A percentile compares a stretch with the other conserved stretches of the same genome.
These are phyloP conservation scores for Pholiota adiposa DNA, from an alignment of 1,284 basidiomycete species.

Conservation along the genomic window DNA sequence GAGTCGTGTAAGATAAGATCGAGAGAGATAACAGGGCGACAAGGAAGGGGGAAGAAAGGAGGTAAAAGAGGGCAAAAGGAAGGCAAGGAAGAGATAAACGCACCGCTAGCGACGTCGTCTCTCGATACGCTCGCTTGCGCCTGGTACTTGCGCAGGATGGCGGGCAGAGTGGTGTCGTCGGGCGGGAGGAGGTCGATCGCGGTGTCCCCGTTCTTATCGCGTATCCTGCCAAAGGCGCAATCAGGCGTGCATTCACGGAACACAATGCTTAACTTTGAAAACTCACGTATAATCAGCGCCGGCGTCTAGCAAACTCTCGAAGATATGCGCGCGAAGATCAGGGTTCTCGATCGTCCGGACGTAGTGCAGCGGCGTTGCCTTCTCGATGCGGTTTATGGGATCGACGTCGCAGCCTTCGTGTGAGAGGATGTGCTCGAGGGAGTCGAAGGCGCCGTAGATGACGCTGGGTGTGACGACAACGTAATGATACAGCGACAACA, in stretches of 20 bases:
- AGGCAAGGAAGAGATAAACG: constrained; percentile 13
- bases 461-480: constrained; percentile 43
- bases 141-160: constrained; percentile 54
- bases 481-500: too few relatives aligned
- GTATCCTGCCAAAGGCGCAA: constrained; percentile 54
- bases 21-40: neutral
- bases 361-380: constrained; percentile 84
- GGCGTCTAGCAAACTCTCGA: constrained; percentile 74
- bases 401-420: constrained; percentile 87
- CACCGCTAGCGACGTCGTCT: constrained; percentile 50
- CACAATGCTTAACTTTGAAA: neutral
- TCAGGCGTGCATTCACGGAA: neutral
- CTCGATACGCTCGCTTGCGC: constrained; percentile 44
- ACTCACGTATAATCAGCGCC: constrained; percentile 75
- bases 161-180: constrained; percentile 48
- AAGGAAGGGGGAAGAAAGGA: neutral
- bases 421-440: constrained; percentile 76
- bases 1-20: constrained; percentile 13
- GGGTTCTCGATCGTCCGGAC: constrained; percentile 69
- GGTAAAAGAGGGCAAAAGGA: too few relatives aligned
- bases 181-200: constrained; percentile 61
- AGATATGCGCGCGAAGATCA: constrained; percentile 57
- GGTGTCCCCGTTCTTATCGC: constrained; percentile 71
- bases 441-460: constrained; percentile 60
- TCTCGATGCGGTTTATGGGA: constrained; percentile 72